Base-by-base conservation (phyloP, 1,284 basidiomycete species). In the Trichosporon sp. region DNA sequence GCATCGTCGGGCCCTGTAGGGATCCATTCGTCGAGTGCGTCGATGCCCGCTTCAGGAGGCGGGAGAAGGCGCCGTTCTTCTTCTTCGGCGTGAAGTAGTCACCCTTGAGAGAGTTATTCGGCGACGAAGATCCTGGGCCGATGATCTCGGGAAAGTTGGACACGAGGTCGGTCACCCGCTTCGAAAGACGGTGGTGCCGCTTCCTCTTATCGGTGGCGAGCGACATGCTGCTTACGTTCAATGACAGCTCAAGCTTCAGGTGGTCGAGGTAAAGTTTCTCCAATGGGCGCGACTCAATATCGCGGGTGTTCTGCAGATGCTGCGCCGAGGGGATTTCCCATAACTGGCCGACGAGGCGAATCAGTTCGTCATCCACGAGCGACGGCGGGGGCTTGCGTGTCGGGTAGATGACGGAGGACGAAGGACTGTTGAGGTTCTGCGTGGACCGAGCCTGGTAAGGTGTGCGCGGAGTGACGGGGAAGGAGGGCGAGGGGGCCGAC, bases 211-310 rank as follows among this genome's bases (percentile, higher is more conserved):
- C 59, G 51, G 51, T 19, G 59, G 31, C 32, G 59, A 35, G 32
- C 16, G 59, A 63, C 59, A 63, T 63, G 51, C 51, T 54, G 51
- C 51, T 54, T 16, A 37, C 32, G 32, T 63, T 63, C 59, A 35
- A 32, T 38, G 70, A 66, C 38, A 83, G 74, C 4, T 76, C 70
- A 21, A 71, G 67, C 73, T 81, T 80, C 12, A 84, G 71, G 68
- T 84, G 81, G 66, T 70, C 68, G 46, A 82, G 71, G 75, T 84
- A 83, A 54, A 78, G 73, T 79, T 80, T 79, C 32, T 83, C 81
- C 14, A 83, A 65, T 8, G 75, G 54, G 4, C 78, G 43, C 11
- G 74, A 68, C 65, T 74, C 76, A 35, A 82, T 74, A n/a, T 72
- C 72, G 21, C 73, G 68, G 1, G 79, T 72, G 73, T 84, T 82